Conservation (phyloP, 352 stramenopile species). For the Pythium chondricola region DNA sequence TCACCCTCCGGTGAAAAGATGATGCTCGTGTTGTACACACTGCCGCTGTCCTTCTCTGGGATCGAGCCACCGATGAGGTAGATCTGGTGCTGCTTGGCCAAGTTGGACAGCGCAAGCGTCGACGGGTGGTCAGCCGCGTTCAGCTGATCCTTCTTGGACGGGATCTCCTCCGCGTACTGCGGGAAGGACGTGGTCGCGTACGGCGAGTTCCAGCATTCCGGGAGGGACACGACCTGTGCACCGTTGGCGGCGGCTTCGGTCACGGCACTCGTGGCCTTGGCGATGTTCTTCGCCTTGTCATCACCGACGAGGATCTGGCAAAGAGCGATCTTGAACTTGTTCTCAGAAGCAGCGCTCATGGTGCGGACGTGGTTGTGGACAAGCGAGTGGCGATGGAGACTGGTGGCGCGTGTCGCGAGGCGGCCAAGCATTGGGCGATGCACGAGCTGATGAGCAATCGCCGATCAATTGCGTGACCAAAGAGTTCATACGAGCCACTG, state of each 20-base stretch:
- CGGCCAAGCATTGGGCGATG: conserved; percentile 14
- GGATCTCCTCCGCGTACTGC: conserved; percentile 96
- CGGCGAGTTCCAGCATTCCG: conserved; percentile 95
- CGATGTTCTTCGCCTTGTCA: conserved; percentile 84
- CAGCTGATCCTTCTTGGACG: conserved; percentile 50
- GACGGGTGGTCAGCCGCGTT: conserved; percentile 71
- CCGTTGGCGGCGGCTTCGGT: conserved; percentile 63
- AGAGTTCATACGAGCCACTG: background rate
- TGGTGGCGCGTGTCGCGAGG: conserved; percentile 14
- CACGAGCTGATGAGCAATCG: conserved; percentile 1
- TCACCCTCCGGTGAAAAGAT: conserved; percentile 92
- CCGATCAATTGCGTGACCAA: background rate
- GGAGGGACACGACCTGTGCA: conserved; percentile 88
- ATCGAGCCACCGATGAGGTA: conserved; percentile 98
- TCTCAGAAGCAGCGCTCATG: conserved; percentile 8
- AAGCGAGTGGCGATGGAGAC: conserved; percentile 16
- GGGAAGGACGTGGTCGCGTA: conserved; percentile 98
- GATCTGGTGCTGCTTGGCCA: conserved; percentile 86
- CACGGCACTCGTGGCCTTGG: conserved; percentile 55
- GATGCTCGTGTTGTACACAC: conserved; percentile 99
- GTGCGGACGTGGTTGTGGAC: conserved; percentile 8
- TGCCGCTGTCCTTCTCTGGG: conserved; percentile 83
- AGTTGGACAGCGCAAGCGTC: conserved; percentile 82
- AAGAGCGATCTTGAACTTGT: conserved; percentile 90
- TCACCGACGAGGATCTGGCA: conserved; percentile 94